A percentile compares a stretch with the other conserved stretches of the same genome.
These are phyloP conservation scores for Penicillium parvum DNA, from an alignment of 495 filamentous ascomycete species.

Conservation along the genomic window DNA sequence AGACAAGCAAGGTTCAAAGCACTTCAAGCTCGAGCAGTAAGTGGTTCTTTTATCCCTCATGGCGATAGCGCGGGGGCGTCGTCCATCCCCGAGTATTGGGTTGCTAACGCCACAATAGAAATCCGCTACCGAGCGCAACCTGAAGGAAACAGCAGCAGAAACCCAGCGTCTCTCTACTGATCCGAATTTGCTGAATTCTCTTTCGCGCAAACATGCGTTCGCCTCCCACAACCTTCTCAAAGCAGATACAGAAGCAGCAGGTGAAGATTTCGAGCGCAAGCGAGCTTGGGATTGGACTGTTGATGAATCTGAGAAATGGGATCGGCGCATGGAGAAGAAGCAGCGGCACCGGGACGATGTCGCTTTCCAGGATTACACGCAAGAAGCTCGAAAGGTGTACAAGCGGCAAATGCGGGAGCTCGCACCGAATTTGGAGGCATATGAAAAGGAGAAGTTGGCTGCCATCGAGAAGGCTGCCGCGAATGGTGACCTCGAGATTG, in stretches of 20 bases:
- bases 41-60: conserved; percentile 11
- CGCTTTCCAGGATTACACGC: conserved; percentile 84
- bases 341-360: conserved; percentile 75
- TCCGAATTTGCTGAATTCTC: conserved; percentile 61
- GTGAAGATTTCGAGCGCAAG: conserved; percentile 95
- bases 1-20: conserved; percentile 64
- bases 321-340: conserved; percentile 83
- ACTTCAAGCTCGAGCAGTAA: conserved; percentile 71
- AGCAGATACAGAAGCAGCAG: conserved; percentile 76
- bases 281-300: conserved; percentile 98
- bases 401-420: conserved; percentile 80
- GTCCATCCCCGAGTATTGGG: too few species aligned
- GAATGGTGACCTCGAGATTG: conserved; percentile 77
- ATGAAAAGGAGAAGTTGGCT: conserved; percentile 79
- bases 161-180: conserved; percentile 75
- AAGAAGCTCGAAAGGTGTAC: conserved; percentile 87
- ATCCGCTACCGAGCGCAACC: conserved; percentile 68
- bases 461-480: conserved; percentile 79
- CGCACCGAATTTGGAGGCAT: conserved; percentile 66
- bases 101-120: conserved; percentile 49
- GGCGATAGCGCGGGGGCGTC: too few species aligned
- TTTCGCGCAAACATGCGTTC: conserved; percentile 76
- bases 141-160: conserved; percentile 79
- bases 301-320: conserved; percentile 92
- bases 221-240: conserved; percentile 91